Evolutionary conservation across 2,329 filamentous ascomycete species (phyloP).

Genomic region (Bipolaris zeicola): DNA sequence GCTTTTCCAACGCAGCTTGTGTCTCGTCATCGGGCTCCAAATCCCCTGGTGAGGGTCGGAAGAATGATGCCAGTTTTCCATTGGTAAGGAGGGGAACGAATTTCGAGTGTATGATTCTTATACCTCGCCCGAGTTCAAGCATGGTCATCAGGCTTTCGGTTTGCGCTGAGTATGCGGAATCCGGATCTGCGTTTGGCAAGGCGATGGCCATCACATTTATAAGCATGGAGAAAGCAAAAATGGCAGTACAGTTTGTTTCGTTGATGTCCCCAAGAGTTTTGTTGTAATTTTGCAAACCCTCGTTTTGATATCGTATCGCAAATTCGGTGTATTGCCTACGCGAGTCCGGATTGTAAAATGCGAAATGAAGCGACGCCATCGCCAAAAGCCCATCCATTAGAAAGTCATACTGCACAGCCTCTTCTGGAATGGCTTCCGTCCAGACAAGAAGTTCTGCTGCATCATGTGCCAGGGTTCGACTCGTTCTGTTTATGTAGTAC

Average conservation of each 20-base stretch:
- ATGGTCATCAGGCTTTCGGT: not conserved
- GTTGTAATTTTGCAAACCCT: constrained; percentile 7
- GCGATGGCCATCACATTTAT: constrained; percentile 8
- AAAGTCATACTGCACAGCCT: constrained; percentile 12
- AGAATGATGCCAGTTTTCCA: constrained; percentile 1
- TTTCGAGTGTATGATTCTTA: not conserved
- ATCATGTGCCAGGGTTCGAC: constrained; percentile 4
- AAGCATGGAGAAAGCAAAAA: constrained; percentile 12
- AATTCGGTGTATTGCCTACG: constrained; percentile 12
- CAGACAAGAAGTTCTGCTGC: constrained; percentile 3
- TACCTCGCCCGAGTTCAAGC: not conserved
- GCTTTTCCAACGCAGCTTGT: not conserved
- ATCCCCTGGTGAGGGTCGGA: not conserved
- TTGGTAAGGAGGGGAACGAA: not conserved
- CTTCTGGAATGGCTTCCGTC: constrained; percentile 11
- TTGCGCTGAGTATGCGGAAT: not conserved
- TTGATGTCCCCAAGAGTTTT: constrained; percentile 5
- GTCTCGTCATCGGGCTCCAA: not conserved
- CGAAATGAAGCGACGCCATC: constrained; percentile 15
- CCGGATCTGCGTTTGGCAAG: constrained; percentile 4
- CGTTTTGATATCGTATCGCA: constrained; percentile 8
- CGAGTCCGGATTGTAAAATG: constrained; percentile 4
- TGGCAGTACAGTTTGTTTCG: constrained; percentile 5
- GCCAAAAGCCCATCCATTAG: constrained; percentile 17
- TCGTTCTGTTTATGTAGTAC: not conserved